Conservation (phyloP, 192 early-diverging fungal species). For the Podila minutissima region DNA sequence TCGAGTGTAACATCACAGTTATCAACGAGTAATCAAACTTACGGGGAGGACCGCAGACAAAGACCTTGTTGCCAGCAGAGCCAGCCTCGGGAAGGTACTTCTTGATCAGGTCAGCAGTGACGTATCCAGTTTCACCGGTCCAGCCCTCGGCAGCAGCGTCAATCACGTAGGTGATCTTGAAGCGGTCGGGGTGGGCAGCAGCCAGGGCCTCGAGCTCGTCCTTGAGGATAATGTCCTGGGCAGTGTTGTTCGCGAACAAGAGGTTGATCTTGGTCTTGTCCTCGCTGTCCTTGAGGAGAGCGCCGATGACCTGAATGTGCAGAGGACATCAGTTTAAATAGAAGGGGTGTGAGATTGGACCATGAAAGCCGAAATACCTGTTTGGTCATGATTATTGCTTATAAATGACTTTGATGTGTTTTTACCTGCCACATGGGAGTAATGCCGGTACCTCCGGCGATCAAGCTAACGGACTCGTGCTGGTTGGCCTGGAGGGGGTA, state of each 20-base stretch:
- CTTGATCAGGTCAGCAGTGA: constrained; percentile 77
- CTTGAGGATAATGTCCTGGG: constrained; percentile 74
- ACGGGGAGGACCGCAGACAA: constrained; percentile 39
- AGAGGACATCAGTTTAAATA: background rate
- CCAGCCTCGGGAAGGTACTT: constrained; percentile 71
- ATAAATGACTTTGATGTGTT: too few species aligned
- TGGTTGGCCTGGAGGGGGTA: constrained; percentile 69
- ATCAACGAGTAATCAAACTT: background rate
- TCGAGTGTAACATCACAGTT: background rate
- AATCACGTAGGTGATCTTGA: constrained; percentile 74
- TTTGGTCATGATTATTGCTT: too few species aligned
- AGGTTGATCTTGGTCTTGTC: constrained; percentile 80
- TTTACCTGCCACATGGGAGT: constrained; percentile 66
- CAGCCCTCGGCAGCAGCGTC: constrained; percentile 72
- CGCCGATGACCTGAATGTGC: constrained; percentile 58
- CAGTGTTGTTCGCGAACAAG: constrained; percentile 74
- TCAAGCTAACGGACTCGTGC: constrained; percentile 69
- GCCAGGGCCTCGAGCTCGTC: constrained; percentile 69
- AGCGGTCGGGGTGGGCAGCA: constrained; percentile 65
- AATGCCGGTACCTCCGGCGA: constrained; percentile 83
- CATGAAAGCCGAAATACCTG: background rate
- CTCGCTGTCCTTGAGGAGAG: constrained; percentile 65
- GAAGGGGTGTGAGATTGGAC: constrained; percentile 25
- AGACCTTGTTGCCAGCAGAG: constrained; percentile 61
- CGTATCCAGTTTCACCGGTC: constrained; percentile 78